Base-by-base conservation (phyloP, 106 monocot genomes). In the Acanthochlamys bracteata region DNA sequence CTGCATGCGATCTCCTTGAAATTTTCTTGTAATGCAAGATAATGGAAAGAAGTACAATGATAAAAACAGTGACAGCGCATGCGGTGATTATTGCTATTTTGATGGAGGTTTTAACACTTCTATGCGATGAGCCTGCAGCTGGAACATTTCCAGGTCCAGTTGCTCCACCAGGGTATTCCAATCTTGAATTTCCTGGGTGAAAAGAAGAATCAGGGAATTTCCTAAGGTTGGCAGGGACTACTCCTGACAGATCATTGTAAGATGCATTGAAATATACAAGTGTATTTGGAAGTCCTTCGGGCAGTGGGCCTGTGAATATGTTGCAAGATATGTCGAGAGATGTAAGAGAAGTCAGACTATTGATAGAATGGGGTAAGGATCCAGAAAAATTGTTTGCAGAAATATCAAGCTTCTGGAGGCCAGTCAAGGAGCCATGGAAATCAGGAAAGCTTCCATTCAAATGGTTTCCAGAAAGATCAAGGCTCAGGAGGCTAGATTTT, bases 181-280 rank as follows among this genome's bases (percentile, higher is more conserved):
- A 69, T 39, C 75, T 80, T 7, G 88, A 53, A 70, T 96, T 96
- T 67, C 96, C 96, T 12, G 96, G 96, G 25, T 88, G 91, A 80
- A 96, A 96, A 53, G 91, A 82, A 69, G 96, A 96, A 52, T 96
- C 91, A 21, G 91, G 96, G 55, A 96, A 96, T 72, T 83, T 96
- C 72, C 80, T 78, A 53, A 96, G 78, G 66, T 88, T 96, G 25
- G 56, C 55, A 15, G 96, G 96, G 47, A 96, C 76, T 20, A 76
- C 42, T 57, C 96, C 96, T 11, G 96, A 85, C 13, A 96, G 69
- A 62, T 91, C 84, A 64, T 96, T 96, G 65, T 88, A 91, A 26
- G 96, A 96, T 19, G 73, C 82, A 75, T 96, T 96, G 52, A 96
- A 96, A 68, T 23, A 25, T 62, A 55, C 14, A 11, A 96, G 67